A percentile compares a stretch with the other conserved stretches of the same genome.
Conservation (phyloP, 176 grass and related monocot genomes). For the Oryza officinalis region DNA sequence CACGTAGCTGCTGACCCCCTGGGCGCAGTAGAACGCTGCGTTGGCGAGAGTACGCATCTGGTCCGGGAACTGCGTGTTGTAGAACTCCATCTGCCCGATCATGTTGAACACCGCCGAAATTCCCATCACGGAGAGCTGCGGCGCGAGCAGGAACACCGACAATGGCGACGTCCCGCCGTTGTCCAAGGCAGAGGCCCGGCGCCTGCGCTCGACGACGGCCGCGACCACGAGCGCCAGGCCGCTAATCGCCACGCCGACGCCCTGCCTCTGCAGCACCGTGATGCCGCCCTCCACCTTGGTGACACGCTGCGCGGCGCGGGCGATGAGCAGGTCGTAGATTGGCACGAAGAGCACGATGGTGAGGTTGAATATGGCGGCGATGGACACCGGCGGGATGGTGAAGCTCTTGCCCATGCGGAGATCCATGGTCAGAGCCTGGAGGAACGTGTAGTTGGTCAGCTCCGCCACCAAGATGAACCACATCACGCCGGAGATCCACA, state of each 20-base stretch:
- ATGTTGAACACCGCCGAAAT: constrained; percentile 33
- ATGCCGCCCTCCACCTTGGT: constrained; percentile 16
- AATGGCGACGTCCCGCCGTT: constrained; percentile 37
- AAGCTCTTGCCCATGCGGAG: constrained; percentile 47
- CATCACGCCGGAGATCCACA: constrained; percentile 48
- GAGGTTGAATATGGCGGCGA: constrained; percentile 33
- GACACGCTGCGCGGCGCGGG: background rate
- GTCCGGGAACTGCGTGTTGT: constrained; percentile 62
- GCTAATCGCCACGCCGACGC: constrained; percentile 13
- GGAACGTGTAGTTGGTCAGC: constrained; percentile 22
- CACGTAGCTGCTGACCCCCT: constrained; percentile 44
- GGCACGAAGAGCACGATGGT: constrained; percentile 38
- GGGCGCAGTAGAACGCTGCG: constrained; percentile 36
- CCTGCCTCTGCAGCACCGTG: constrained; percentile 45
- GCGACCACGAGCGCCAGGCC: constrained; percentile 17
- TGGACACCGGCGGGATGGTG: constrained; percentile 37
- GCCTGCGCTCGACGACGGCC: constrained; percentile 7
- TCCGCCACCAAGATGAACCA: constrained; percentile 33
- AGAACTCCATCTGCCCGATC: constrained; percentile 60
- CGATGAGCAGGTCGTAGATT: constrained; percentile 44
- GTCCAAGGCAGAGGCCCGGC: constrained; percentile 27
- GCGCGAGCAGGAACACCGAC: constrained; percentile 49
- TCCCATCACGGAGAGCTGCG: constrained; percentile 56
- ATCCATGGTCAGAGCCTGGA: constrained; percentile 44
- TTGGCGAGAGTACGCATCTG: constrained; percentile 51